These are phyloP conservation scores for Akanthomyces dipterigenus DNA, from an alignment of 2,329 filamentous ascomycete species.

Conservation along the genomic window DNA sequence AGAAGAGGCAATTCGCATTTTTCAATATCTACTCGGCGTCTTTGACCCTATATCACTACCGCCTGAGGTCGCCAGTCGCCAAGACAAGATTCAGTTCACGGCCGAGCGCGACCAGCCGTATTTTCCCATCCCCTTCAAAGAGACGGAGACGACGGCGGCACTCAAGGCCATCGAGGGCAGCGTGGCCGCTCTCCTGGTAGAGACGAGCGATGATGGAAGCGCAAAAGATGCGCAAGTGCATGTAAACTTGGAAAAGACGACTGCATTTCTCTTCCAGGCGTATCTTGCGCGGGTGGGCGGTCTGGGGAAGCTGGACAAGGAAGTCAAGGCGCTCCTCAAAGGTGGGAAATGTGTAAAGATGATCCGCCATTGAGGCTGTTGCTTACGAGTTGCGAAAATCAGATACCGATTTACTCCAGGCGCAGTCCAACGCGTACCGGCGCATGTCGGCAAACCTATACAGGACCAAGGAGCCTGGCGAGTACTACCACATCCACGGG, in stretches of 20 bases:
- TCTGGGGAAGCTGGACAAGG: constrained; percentile 30
- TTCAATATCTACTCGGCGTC: constrained; percentile 19
- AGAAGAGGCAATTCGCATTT: constrained; percentile 20
- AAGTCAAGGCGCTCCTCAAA: constrained; percentile 26
- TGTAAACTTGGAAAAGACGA: constrained; percentile 33
- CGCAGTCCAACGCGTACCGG: constrained; percentile 65
- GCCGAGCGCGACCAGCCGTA: constrained; percentile 31
- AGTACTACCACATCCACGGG: constrained; percentile 71
- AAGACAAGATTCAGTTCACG: constrained; percentile 25
- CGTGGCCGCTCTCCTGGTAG: constrained; percentile 26
- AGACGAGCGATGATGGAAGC: constrained; percentile 16
- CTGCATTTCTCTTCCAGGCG: constrained; percentile 34
- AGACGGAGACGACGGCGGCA: constrained; percentile 37
- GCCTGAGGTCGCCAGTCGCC: constrained; percentile 19
- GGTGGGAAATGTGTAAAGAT: constrained; percentile 16
- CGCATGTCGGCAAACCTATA: constrained; percentile 69
- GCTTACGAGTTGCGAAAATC: not conserved
- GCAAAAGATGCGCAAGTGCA: constrained; percentile 18
- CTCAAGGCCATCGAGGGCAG: constrained; percentile 37
- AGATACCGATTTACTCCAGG: constrained; percentile 67
- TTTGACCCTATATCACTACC: constrained; percentile 26
- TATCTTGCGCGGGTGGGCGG: constrained; percentile 31
- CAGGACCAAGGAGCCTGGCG: constrained; percentile 55
- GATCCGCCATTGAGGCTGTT: not conserved
- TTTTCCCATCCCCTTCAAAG: constrained; percentile 42